Evolutionary conservation across 202 grass and related monocot genomes (phyloP).

Genomic region (Hordeum pubiflorum): DNA sequence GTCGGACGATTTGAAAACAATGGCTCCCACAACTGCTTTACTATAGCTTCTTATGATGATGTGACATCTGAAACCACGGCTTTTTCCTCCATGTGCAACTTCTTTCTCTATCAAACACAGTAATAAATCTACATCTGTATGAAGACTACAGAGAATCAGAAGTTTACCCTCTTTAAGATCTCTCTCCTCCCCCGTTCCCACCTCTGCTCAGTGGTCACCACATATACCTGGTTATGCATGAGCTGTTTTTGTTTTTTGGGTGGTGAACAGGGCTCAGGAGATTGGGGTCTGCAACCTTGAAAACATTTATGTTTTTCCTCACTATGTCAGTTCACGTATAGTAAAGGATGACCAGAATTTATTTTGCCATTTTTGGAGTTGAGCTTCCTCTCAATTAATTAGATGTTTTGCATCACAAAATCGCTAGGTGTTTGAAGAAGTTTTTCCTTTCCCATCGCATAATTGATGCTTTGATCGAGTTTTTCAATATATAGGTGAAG

Average conservation of each 20-base stretch:
- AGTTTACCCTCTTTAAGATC: background rate
- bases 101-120: background rate
- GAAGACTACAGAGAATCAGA: background rate
- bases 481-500: background rate
- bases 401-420: background rate
- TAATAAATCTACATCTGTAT: background rate
- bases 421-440: background rate
- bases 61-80: background rate
- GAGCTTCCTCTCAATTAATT: background rate
- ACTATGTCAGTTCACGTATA: background rate
- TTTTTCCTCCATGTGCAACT: background rate
- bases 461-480: background rate
- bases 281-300: background rate
- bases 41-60: background rate
- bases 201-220: background rate
- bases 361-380: background rate
- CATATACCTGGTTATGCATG: background rate
- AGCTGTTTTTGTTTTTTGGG: background rate
- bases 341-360: background rate
- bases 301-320: background rate
- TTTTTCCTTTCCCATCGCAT: background rate
- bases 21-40: background rate
- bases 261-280: background rate
- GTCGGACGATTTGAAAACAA: no score
- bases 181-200: background rate